Conservation (phyloP, 2,329 filamentous ascomycete genomes). For the Parastagonospora nodorum region DNA sequence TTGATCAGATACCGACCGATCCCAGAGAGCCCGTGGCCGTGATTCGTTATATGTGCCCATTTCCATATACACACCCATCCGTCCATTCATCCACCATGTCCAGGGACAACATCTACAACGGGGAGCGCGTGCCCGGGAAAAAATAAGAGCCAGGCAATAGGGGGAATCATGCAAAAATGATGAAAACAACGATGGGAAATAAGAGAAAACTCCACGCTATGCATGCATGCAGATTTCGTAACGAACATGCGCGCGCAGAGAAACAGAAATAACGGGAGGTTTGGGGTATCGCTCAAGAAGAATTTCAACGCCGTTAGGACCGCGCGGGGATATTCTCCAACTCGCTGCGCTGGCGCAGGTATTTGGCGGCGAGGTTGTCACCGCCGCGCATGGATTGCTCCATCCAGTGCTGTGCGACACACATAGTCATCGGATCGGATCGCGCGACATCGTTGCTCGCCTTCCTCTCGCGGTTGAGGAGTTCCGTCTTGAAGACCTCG, state of each 20-base stretch:
- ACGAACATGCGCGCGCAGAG: conserved; percentile 16
- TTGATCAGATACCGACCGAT: too few species aligned
- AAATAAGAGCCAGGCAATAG: not conserved
- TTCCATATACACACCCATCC: too few species aligned
- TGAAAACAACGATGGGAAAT: conserved; percentile 2
- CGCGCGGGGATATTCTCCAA: conserved; percentile 62
- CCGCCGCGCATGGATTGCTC: conserved; percentile 84
- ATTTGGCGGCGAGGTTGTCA: conserved; percentile 81
- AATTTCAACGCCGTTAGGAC: conserved; percentile 9
- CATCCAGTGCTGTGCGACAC: conserved; percentile 97
- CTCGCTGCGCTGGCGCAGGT: conserved; percentile 73
- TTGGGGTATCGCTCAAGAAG: conserved; percentile 4
- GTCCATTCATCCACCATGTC: too few species aligned
- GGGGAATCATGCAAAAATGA: conserved; percentile 6
- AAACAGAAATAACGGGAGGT: conserved; percentile 15
- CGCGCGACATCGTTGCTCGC: conserved; percentile 63
- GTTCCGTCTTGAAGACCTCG: conserved; percentile 87
- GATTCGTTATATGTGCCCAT: too few species aligned
- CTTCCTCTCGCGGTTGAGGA: conserved; percentile 69
- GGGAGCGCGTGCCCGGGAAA: too few species aligned
- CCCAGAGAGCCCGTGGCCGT: too few species aligned
- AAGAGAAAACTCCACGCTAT: conserved; percentile 34
- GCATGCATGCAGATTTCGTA: conserved; percentile 27
- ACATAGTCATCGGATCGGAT: conserved; percentile 87
- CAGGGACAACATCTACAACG: too few species aligned